phyloP scores from a whole-genome alignment of 306 rosid species.

The Bauhinia variegata region DNA sequence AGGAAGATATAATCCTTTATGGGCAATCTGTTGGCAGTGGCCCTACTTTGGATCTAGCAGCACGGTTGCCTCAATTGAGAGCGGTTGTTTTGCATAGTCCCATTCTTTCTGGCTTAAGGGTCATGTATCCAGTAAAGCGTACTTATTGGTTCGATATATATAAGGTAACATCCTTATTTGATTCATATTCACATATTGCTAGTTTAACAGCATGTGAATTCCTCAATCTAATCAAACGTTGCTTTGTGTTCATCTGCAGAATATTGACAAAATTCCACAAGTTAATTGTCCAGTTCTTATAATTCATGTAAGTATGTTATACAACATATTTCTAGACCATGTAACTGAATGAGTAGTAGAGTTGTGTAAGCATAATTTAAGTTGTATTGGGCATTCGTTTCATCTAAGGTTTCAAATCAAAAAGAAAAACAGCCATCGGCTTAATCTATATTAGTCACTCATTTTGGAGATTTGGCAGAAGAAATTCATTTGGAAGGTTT shows the following conservation, averaged over 20 bases:
- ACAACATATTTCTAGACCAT: not conserved
- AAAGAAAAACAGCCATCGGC: not conserved
- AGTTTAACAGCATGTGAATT: constrained; percentile 12
- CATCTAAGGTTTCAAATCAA: not conserved
- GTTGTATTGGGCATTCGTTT: not conserved
- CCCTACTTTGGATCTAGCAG: constrained; percentile 90
- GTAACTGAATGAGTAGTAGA: constrained; percentile 16
- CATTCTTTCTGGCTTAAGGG: constrained; percentile 91
- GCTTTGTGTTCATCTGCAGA: constrained; percentile 54
- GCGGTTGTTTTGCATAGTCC: constrained; percentile 95
- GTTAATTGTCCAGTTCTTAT: constrained; percentile 89
- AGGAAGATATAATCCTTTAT: constrained; percentile 82
- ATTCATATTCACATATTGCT: constrained; percentile 20
- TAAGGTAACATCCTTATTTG: constrained; percentile 53
- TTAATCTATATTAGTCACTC: not conserved
- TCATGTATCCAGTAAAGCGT: constrained; percentile 94
- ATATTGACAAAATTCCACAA: constrained; percentile 83
- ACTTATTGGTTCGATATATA: constrained; percentile 93
- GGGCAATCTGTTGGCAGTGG: constrained; percentile 99
- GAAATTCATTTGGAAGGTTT: no score
- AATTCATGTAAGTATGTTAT: constrained; percentile 76
- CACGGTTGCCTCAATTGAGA: constrained; percentile 77
- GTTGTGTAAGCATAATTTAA: not conserved
- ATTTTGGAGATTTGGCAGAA: not conserved
- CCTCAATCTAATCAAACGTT: constrained; percentile 22